A percentile compares a stretch with the other conserved stretches of the same genome.
These are phyloP conservation scores for Ganoderma sinense DNA, from an alignment of 1,284 basidiomycete species.

Conservation along the genomic window DNA sequence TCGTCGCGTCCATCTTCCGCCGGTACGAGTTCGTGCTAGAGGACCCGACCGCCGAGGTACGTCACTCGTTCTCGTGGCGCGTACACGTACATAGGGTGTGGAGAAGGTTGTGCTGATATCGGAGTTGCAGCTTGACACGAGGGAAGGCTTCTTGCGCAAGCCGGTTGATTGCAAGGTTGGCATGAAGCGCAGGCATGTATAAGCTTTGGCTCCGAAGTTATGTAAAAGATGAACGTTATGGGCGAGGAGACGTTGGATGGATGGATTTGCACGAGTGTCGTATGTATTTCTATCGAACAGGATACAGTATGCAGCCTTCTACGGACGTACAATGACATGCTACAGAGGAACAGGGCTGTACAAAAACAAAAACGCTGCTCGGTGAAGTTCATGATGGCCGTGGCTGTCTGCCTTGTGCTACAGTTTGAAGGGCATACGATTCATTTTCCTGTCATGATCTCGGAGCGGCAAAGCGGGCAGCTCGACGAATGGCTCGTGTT, in stretches of 20 bases:
- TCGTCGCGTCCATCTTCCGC: slow-evolving; percentile 75
- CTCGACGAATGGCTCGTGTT: slow-evolving; percentile 89
- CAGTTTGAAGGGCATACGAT: slow-evolving; percentile 28
- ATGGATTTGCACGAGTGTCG: background rate
- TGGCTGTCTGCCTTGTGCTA: background rate
- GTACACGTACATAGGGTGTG: too few species aligned
- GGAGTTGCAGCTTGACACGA: slow-evolving; percentile 61
- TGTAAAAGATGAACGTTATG: background rate
- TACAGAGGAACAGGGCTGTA: background rate
- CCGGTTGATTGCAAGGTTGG: slow-evolving; percentile 73
- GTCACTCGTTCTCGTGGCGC: slow-evolving; percentile 35
- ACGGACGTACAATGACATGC: background rate
- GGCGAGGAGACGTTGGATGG: background rate
- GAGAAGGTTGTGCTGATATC: background rate
- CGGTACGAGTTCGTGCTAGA: slow-evolving; percentile 77
- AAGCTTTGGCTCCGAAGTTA: background rate
- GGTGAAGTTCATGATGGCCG: background rate
- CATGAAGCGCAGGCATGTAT: slow-evolving; percentile 59
- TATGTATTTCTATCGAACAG: background rate
- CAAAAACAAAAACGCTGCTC: background rate
- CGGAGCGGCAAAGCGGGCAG: slow-evolving; percentile 91
- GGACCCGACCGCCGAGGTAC: slow-evolving; percentile 60
- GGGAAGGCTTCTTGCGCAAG: slow-evolving; percentile 84
- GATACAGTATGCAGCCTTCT: background rate
- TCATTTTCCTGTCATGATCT: slow-evolving; percentile 56